Evolutionary conservation across 495 filamentous ascomycete species (phyloP).

Genomic region (Xylaria acuta): DNA sequence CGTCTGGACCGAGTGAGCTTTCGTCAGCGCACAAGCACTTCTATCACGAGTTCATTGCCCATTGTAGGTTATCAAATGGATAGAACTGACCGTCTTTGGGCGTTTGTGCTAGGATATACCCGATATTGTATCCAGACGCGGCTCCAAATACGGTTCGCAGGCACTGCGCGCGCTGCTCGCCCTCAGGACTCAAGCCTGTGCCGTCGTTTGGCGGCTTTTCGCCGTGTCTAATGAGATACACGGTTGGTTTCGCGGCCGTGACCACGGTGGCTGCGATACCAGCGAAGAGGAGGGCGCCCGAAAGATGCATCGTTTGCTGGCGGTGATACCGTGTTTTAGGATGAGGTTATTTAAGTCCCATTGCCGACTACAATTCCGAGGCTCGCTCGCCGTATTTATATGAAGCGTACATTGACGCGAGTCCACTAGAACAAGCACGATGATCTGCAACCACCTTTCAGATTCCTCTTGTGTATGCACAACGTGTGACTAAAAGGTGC

Average conservation of each 20-base stretch:
- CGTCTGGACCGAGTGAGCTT: constrained; percentile 42
- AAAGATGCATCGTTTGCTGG: constrained; percentile 26
- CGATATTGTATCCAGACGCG: constrained; percentile 55
- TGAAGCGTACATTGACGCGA: neutral
- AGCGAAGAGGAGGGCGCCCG: constrained; percentile 24
- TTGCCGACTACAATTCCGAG: neutral
- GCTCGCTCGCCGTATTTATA: constrained; percentile 3
- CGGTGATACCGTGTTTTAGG: neutral
- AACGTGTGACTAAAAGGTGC: neutral
- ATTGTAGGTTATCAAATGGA: neutral
- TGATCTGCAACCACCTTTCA: neutral
- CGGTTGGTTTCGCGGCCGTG: constrained; percentile 32
- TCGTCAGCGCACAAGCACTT: neutral
- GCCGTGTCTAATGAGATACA: constrained; percentile 66
- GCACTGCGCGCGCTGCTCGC: constrained; percentile 58
- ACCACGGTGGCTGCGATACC: constrained; percentile 21
- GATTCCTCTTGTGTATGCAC: constrained; percentile 8
- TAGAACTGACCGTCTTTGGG: constrained; percentile 51
- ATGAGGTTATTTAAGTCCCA: neutral
- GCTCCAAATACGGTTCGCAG: constrained; percentile 55
- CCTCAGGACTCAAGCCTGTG: constrained; percentile 52
- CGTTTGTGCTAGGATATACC: constrained; percentile 59
- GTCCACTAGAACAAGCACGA: neutral
- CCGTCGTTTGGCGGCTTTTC: constrained; percentile 57
- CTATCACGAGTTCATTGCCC: no score